phyloP scores from a whole-genome alignment of 768 basidiomycete species.

The Rhizopogon rudus region DNA sequence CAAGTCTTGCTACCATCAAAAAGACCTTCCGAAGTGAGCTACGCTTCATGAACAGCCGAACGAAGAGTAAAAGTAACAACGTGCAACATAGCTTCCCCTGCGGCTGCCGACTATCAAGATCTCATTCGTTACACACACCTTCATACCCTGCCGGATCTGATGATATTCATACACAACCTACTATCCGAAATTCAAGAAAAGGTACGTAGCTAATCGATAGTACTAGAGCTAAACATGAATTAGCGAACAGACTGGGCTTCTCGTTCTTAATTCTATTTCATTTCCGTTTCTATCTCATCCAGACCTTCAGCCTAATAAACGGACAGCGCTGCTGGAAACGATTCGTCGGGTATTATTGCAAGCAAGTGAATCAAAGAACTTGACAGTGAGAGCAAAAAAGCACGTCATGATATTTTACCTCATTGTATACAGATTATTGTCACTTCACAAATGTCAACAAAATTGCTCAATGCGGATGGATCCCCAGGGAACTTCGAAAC shows the following conservation, averaged over 20 bases:
- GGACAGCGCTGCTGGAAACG: constrained; percentile 40
- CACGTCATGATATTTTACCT: constrained; percentile 4
- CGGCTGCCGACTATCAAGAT: constrained; percentile 23
- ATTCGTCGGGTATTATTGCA: constrained; percentile 50
- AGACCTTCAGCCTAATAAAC: constrained; percentile 32
- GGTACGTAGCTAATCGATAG: constrained; percentile 29
- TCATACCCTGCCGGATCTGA: constrained; percentile 46
- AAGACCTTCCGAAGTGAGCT: constrained; percentile 18
- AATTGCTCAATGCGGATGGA: constrained; percentile 60
- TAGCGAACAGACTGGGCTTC: constrained; percentile 42
- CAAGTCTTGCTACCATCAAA: constrained; percentile 29
- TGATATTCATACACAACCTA: constrained; percentile 56
- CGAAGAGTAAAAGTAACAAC: background rate
- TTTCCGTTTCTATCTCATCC: constrained; percentile 57
- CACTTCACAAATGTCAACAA: constrained; percentile 69
- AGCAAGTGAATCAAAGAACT: constrained; percentile 38
- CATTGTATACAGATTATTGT: constrained; percentile 39
- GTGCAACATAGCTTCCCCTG: constrained; percentile 37
- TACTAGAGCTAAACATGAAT: background rate
- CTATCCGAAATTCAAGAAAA: constrained; percentile 42
- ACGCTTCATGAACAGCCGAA: background rate
- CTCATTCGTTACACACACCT: constrained; percentile 26
- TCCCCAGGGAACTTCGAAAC: constrained; percentile 61
- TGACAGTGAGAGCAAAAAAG: constrained; percentile 39
- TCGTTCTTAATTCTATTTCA: constrained; percentile 64